Percentiles rank a stretch among this genome's conserved stretches.
phyloP scores from a whole-genome alignment of 371 early-diverging fungal species.

The Nematocida parisii region DNA sequence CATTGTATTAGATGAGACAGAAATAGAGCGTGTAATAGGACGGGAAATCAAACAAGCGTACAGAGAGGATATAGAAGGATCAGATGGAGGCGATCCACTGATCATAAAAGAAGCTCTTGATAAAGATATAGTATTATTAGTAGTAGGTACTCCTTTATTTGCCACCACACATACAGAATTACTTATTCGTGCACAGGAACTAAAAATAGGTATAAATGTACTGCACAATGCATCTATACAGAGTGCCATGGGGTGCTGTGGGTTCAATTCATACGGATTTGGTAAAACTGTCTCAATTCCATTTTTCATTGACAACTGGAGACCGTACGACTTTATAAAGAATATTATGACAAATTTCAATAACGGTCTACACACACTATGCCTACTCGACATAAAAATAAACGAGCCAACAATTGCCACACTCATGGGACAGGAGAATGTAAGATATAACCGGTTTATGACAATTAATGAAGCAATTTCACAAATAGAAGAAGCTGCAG shows the following conservation, averaged over 20 bases:
- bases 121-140: constrained; percentile 86
- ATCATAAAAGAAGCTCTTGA: constrained; percentile 82
- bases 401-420: constrained; percentile 86
- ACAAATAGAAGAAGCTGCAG: constrained; percentile 85
- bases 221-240: constrained; percentile 97
- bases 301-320: constrained; percentile 88
- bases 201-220: constrained; percentile 76
- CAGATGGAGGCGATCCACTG: constrained; percentile 72
- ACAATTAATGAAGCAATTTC: constrained; percentile 83
- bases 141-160: constrained; percentile 91
- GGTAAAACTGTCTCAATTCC: constrained; percentile 97
- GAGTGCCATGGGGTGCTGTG: constrained; percentile 93
- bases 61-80: constrained; percentile 90
- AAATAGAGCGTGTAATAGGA: constrained; percentile 79
- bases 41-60: constrained; percentile 79
- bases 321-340: constrained; percentile 90
- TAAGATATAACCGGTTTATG: constrained; percentile 77
- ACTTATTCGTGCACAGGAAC: constrained; percentile 83
- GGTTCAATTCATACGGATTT: constrained; percentile 93
- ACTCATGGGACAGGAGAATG: constrained; percentile 38
- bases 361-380: constrained; percentile 86
- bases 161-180: constrained; percentile 98
- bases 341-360: constrained; percentile 80
- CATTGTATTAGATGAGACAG: constrained; percentile 73
- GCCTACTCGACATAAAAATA: constrained; percentile 94